Evolutionary conservation across 1,139 yeast species (phyloP), one percentile per base, ranked within the genome.

Genomic region (Pichia sp.): DNA sequence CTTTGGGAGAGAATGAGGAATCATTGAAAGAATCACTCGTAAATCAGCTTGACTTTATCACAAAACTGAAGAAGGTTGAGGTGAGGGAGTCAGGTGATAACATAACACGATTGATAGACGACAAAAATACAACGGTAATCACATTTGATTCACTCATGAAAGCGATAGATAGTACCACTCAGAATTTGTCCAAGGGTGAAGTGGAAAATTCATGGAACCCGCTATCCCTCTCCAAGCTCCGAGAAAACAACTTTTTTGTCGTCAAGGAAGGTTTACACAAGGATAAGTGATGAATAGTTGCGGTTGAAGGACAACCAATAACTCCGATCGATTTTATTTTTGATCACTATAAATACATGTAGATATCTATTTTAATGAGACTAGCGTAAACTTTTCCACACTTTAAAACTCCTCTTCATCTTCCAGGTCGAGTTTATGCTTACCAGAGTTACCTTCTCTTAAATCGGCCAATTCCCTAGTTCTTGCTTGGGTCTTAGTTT

Each of bases 401-500:
- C n/a, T n/a, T n/a, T n/a, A n/a, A n/a, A n/a, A n/a, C n/a, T 56
- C 54, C 9, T 53, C 56, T 12, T 54, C 57, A 7, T 54, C 60
- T 11, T 53, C 60, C 22, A 53, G 23, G n/a, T 56, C 58, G 26
- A 82, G 59, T 61, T 74, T 82, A 47, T 91, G 76, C 60, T 85
- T 87, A 36, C 94, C 93, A 3, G 69, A 59, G 30, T 53, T 49
- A 28, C 65, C 59, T 45, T 76, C 67, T 53, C 91, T 74, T 11
- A 83, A 75, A 19, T 88, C 87, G 1, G 80, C 74, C 46, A 81
- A 61, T 51, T 83, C 80, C 47, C 81, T 77, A 6, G 85, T 74
- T n/a, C 74, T 80, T 15, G 78, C 85, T 62, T 88, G 97, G 51
- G 72, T 78, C 55, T 71, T 72, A 27, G 86, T 94, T 66, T 84